phyloP scores from a whole-genome alignment of 2,329 filamentous ascomycete species.

The Allantophomopsis lycopodina region DNA sequence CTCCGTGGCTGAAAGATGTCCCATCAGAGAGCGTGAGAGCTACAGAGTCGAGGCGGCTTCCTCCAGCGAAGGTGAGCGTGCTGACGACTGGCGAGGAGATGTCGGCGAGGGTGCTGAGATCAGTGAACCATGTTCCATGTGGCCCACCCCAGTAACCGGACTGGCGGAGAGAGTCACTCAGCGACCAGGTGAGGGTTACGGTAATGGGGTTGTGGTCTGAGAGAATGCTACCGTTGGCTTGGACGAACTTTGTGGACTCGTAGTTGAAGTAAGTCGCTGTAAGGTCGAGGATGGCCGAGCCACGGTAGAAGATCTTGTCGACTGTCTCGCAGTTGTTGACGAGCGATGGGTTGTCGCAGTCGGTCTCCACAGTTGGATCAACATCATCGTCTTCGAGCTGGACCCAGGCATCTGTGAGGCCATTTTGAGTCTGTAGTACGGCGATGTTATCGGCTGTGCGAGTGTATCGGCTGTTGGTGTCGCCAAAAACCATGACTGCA shows the following conservation, averaged over 20 bases:
- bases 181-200: conserved; percentile 35
- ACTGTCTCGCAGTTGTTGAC: conserved; percentile 46
- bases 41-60: conserved; percentile 33
- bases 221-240: conserved; percentile 38
- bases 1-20: conserved; percentile 34
- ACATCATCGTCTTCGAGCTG: conserved; percentile 33
- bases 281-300: conserved; percentile 30
- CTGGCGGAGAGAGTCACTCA: conserved; percentile 24
- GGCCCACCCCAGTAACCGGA: conserved; percentile 32
- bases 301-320: conserved; percentile 48
- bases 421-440: conserved; percentile 33
- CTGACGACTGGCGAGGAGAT: conserved; percentile 20
- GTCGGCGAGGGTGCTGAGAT: conserved; percentile 26
- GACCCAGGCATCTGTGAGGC: conserved; percentile 45
- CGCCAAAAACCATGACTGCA: conserved; percentile 48
- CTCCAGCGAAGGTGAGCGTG: conserved; percentile 31
- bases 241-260: conserved; percentile 39
- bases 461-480: conserved; percentile 53
- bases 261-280: conserved; percentile 38
- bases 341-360: conserved; percentile 44
- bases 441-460: conserved; percentile 36
- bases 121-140: conserved; percentile 39
- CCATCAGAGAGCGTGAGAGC: conserved; percentile 32
- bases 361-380: conserved; percentile 24
- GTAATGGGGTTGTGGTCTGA: conserved; percentile 52